These are phyloP conservation scores for Gamsiella multidivaricata DNA, from an alignment of 192 early-diverging fungal genomes.

Conservation along the genomic window DNA sequence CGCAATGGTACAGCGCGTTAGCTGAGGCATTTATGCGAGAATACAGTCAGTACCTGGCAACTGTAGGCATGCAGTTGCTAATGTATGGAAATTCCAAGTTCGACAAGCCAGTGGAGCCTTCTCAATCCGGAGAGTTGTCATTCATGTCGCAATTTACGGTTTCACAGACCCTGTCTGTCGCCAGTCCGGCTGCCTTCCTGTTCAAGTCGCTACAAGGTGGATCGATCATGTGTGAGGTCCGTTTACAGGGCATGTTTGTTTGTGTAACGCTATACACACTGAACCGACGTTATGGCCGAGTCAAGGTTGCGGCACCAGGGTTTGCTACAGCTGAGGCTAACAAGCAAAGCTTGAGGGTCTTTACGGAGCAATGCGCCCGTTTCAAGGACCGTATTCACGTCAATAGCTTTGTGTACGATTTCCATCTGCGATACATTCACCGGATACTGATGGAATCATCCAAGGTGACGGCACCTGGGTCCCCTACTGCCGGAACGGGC, in stretches of 20 bases:
- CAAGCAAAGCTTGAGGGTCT: slow-evolving; percentile 59
- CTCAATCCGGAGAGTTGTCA: slow-evolving; percentile 37
- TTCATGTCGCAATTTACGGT: slow-evolving; percentile 61
- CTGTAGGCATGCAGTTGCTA: slow-evolving; percentile 69
- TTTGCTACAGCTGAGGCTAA: slow-evolving; percentile 53
- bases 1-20: slow-evolving; percentile 59
- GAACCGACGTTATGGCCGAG: slow-evolving; percentile 62
- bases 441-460: slow-evolving; percentile 56
- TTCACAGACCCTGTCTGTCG: slow-evolving; percentile 50
- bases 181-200: slow-evolving; percentile 61
- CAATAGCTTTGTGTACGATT: slow-evolving; percentile 73
- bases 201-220: slow-evolving; percentile 67
- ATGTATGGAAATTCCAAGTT: slow-evolving; percentile 61
- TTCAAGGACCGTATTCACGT: slow-evolving; percentile 70
- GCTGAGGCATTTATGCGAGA: slow-evolving; percentile 64
- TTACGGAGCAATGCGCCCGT: slow-evolving; percentile 67
- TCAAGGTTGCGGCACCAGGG: slow-evolving; percentile 52
- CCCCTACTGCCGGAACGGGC: slow-evolving; percentile 1
- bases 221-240: slow-evolving; percentile 68
- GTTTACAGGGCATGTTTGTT: slow-evolving; percentile 66
- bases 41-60: slow-evolving; percentile 65
- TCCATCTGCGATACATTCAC: slow-evolving; percentile 64
- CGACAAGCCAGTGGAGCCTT: slow-evolving; percentile 43
- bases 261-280: slow-evolving; percentile 69
- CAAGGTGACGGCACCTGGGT: slow-evolving; percentile 3